Evolutionary conservation across 2,329 filamentous ascomycete species (phyloP).

Genomic region (Beauveria bassiana): DNA sequence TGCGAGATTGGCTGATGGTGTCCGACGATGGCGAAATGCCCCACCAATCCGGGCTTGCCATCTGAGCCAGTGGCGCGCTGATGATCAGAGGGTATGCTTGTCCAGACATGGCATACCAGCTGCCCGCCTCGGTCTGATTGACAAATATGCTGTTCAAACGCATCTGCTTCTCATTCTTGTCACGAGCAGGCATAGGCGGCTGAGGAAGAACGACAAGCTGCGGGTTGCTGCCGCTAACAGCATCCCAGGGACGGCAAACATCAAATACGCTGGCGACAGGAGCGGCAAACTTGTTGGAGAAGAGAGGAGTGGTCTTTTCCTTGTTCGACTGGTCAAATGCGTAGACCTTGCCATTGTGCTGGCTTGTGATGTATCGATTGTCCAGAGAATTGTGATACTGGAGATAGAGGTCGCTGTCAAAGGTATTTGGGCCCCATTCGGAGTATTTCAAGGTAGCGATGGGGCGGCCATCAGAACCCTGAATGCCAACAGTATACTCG

Average conservation of each 20-base stretch:
- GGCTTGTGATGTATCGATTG: constrained; percentile 79
- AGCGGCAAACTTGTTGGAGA: constrained; percentile 61
- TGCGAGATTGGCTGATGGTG: constrained; percentile 34
- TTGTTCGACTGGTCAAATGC: constrained; percentile 62
- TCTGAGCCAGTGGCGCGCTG: constrained; percentile 46
- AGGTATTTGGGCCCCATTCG: constrained; percentile 91
- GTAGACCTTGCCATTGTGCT: constrained; percentile 76
- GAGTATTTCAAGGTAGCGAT: constrained; percentile 89
- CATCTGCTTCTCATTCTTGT: constrained; percentile 41
- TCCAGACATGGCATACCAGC: constrained; percentile 92
- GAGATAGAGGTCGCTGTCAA: constrained; percentile 75
- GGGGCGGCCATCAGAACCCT: constrained; percentile 62
- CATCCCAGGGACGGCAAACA: constrained; percentile 65
- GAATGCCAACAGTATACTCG: constrained; percentile 84
- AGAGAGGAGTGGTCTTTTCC: constrained; percentile 47
- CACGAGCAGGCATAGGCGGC: constrained; percentile 56
- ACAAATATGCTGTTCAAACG: constrained; percentile 67
- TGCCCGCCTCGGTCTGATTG: constrained; percentile 77
- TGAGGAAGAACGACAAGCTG: constrained; percentile 82
- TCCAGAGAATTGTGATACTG: constrained; percentile 79
- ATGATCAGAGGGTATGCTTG: constrained; percentile 78
- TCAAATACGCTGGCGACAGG: constrained; percentile 88
- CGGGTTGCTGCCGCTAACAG: constrained; percentile 55
- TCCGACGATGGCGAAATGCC: constrained; percentile 30
- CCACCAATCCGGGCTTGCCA: constrained; percentile 39